phyloP scores from a whole-genome alignment of 176 grass and related monocot genomes.

The Triticum dicoccoides region DNA sequence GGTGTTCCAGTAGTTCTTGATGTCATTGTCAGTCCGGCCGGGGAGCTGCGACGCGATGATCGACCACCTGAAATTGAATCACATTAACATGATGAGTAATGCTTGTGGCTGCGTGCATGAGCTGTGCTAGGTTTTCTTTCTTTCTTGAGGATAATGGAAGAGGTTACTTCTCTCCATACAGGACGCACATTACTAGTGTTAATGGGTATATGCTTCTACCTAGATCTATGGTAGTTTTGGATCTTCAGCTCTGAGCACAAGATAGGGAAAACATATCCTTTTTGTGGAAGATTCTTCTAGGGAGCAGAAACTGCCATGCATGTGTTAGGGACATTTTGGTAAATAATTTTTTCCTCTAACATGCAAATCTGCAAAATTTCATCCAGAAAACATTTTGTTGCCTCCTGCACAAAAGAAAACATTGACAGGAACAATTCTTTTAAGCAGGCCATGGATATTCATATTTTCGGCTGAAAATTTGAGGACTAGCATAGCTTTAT shows the following conservation, averaged over 20 bases:
- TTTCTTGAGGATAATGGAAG: too few relatives aligned
- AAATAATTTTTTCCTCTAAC: background rate
- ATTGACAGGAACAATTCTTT: background rate
- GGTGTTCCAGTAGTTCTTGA: conserved; percentile 98
- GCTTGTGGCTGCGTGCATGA: too few relatives aligned
- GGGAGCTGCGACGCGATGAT: conserved; percentile 87
- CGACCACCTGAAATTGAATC: conserved; percentile 51
- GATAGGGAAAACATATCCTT: background rate
- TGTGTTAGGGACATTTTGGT: background rate
- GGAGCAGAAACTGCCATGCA: background rate
- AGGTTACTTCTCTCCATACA: background rate
- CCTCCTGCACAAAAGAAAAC: background rate
- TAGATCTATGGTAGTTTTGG: background rate
- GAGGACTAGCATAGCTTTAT: background rate
- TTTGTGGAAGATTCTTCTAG: background rate
- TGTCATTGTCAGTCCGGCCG: conserved; percentile 87
- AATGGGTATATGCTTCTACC: background rate
- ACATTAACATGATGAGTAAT: too few relatives aligned
- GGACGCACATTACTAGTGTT: background rate
- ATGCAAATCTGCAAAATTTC: background rate
- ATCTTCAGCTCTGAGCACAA: background rate
- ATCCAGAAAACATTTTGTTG: background rate
- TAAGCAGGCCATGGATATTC: background rate
- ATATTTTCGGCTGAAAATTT: background rate
- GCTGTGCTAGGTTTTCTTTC: background rate